Percentiles rank a stretch among this genome's conserved stretches.
Evolutionary conservation across 495 filamentous ascomycete genomes (phyloP).

Genomic region (Jackrogersella minutella): DNA sequence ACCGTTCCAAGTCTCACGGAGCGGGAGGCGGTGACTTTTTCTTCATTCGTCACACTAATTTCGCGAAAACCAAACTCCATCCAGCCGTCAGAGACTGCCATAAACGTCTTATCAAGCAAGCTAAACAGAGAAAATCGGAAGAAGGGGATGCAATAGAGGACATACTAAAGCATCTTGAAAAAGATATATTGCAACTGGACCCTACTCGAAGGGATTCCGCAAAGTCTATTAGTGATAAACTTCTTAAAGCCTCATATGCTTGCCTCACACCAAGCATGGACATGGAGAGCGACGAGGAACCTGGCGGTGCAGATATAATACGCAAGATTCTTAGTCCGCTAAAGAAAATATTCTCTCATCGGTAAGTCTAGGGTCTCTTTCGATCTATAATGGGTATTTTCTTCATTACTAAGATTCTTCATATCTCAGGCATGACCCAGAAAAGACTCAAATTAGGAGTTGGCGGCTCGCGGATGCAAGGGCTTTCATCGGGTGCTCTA

Average conservation of each 20-base stretch:
- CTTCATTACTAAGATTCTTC: neutral
- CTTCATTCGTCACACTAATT: slow-evolving; percentile 37
- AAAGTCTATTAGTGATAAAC: slow-evolving; percentile 17
- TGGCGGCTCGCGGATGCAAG: slow-evolving; percentile 26
- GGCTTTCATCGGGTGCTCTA: slow-evolving; percentile 41
- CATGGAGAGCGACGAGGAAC: neutral
- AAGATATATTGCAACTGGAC: slow-evolving; percentile 28
- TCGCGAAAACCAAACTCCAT: slow-evolving; percentile 28
- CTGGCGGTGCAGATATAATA: neutral
- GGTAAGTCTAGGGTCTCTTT: neutral
- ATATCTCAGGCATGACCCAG: neutral
- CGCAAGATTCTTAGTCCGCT: neutral
- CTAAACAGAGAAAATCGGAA: slow-evolving; percentile 19
- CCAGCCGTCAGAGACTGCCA: slow-evolving; percentile 44
- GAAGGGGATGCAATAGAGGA: slow-evolving; percentile 37
- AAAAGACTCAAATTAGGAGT: neutral
- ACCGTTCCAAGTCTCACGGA: slow-evolving; percentile 10
- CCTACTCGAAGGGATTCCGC: slow-evolving; percentile 22
- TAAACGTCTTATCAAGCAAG: slow-evolving; percentile 34
- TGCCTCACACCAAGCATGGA: neutral
- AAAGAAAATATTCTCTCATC: neutral
- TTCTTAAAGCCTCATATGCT: slow-evolving; percentile 6
- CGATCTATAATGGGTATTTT: neutral
- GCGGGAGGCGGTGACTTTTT: slow-evolving; percentile 44
- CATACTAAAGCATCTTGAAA: slow-evolving; percentile 36